Evolutionary conservation across 2,329 filamentous ascomycete species (phyloP), one percentile per base, ranked within the genome.

Genomic region (Fusarium concolor): DNA sequence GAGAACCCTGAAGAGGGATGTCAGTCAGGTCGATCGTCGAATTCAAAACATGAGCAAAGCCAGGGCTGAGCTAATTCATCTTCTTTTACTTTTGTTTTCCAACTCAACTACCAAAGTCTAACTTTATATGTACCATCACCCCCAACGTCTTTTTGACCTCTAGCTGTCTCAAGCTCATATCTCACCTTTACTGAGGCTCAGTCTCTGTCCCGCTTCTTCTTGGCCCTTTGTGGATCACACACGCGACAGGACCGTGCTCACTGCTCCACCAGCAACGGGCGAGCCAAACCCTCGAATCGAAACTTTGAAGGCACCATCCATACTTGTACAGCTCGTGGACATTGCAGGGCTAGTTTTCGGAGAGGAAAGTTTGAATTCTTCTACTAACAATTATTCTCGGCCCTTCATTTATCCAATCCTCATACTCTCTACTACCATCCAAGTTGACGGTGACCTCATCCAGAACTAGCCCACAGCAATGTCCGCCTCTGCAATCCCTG

Each of bases 271-370:
- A 69, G 59, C 52, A 31, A 57, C 66, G 55, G 45, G 54, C 51
- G 51, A 68, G 52, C 65, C 67, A 69, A 67, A 53, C 67, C 67
- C 52, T 69, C 55, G 39, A 62, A 24, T 67, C 67, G 50, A 69
- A 69, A 56, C 56, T 56, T 43, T 67, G 53, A 53, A 54, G 62
- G 49, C 49, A 44, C 47, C 37, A 51, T 43, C 43, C 31, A 33
- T 33, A 33, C 42, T 53, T 44, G 26, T 33, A 42, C 52, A 70
- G 49, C 62, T 69, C 65, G 56, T 70, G 62, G 66, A 53, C 62
- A 67, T 70, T 69, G 67, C 62, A 70, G 67, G 57, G 56, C 66
- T 69, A 59, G 66, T 69, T 69, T 69, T 70, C 52, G 44, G 46
- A 55, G 31, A 56, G 62, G 50, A 43, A 20, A 50, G 24, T 29